A percentile compares a stretch with the other conserved stretches of the same genome.
Evolutionary conservation across 176 grass and related monocot genomes (phyloP).

Genomic region (Hyparrhenia diplandra): DNA sequence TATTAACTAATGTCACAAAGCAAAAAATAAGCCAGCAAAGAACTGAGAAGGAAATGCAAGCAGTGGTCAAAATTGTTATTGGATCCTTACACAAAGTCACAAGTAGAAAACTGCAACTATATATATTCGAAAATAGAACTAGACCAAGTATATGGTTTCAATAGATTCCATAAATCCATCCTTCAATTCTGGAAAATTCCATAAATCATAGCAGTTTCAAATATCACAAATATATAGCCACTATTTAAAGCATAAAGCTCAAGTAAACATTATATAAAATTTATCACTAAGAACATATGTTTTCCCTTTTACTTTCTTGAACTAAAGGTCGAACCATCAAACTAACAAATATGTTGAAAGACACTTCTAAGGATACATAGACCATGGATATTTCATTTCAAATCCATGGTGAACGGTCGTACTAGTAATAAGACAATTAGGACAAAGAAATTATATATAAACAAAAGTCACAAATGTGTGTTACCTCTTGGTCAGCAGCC

Average conservation of each 20-base stretch:
- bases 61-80: not conserved
- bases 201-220: not conserved
- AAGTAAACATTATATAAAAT: not conserved
- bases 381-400: not conserved
- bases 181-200: not conserved
- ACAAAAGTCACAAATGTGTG: conserved; percentile 4
- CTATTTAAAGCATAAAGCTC: not conserved
- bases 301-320: not conserved
- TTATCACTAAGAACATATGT: not conserved
- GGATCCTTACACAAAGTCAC: not conserved
- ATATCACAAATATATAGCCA: not conserved
- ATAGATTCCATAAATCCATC: not conserved
- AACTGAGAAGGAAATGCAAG: conserved; percentile 7
- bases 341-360: not conserved
- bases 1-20: not conserved
- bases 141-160: not conserved
- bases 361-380: not conserved
- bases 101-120: not conserved
- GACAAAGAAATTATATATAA: not conserved
- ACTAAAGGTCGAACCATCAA: not conserved
- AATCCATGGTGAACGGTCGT: not conserved
- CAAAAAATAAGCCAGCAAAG: conserved; percentile 14
- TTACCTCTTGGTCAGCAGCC: conserved; percentile 86
- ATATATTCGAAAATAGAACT: not conserved
- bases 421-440: not conserved